These are phyloP conservation scores for Flaveria floridana DNA, from an alignment of 140 eudicot species.

Conservation along the genomic window DNA sequence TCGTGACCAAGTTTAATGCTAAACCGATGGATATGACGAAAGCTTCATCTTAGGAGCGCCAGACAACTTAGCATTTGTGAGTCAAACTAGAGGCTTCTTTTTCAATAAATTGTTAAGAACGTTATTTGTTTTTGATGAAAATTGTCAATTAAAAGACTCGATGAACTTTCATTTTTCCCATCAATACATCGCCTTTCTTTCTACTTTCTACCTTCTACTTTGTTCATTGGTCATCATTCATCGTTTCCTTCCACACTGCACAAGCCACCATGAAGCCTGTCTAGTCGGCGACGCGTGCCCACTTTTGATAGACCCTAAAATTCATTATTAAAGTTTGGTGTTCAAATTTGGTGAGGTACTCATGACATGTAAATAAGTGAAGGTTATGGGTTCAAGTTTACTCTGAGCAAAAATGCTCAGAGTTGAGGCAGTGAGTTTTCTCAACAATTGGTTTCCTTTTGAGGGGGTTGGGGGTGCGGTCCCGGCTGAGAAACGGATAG, in stretches of 20 bases:
- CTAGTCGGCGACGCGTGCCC: background rate
- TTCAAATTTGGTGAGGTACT: no score
- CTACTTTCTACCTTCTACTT: background rate
- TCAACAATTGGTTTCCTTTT: no score
- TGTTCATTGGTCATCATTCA: background rate
- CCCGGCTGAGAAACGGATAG: no score
- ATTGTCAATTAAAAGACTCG: background rate
- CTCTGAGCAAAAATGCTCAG: no score
- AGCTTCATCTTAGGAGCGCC: background rate
- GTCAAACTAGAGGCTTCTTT: constrained; percentile 26
- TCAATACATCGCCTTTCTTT: no score
- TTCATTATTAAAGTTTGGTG: no score
- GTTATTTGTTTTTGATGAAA: background rate
- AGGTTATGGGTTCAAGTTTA: no score
- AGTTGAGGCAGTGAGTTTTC: no score
- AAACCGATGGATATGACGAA: no score
- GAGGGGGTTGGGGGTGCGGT: no score
- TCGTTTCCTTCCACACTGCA: background rate
- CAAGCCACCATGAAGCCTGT: background rate
- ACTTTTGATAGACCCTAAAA: background rate
- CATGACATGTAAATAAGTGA: no score
- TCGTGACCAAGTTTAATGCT: no score
- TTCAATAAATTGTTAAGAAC: background rate
- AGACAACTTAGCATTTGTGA: background rate
- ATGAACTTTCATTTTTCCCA: background rate